These are phyloP conservation scores for Sclerotinia glacialis DNA, from an alignment of 2,329 filamentous ascomycete genomes.

Conservation along the genomic window DNA sequence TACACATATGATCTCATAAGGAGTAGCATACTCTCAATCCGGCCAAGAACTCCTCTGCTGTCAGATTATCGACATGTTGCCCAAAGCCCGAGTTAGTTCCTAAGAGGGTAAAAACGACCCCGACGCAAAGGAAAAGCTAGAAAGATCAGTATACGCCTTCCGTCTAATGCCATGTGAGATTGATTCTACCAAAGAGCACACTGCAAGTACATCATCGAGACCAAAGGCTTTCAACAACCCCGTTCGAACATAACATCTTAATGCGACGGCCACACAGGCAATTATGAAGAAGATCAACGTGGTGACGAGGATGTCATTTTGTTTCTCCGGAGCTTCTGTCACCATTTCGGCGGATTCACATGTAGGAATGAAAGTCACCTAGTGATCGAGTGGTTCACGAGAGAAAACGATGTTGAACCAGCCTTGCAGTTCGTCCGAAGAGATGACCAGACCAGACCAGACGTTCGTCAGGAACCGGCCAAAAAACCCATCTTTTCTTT, in stretches of 20 bases:
- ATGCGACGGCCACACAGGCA: constrained; percentile 42
- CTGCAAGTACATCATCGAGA: constrained; percentile 49
- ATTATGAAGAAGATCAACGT: constrained; percentile 39
- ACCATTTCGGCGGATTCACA: constrained; percentile 3
- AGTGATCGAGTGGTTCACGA: neutral
- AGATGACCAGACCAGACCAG: neutral
- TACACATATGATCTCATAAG: neutral
- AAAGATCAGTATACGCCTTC: neutral
- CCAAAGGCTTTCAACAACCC: constrained; percentile 45
- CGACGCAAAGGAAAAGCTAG: constrained; percentile 28
- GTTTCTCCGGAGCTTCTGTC: neutral
- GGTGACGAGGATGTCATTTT: constrained; percentile 24
- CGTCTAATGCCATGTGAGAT: neutral
- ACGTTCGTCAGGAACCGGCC: neutral
- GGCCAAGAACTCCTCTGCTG: constrained; percentile 15
- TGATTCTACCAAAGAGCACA: constrained; percentile 45
- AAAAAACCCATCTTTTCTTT: neutral
- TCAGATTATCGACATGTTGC: constrained; percentile 24
- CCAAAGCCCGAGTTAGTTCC: constrained; percentile 31
- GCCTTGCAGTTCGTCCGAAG: neutral
- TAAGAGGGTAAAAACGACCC: constrained; percentile 26
- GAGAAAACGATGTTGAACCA: neutral
- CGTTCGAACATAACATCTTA: constrained; percentile 48
- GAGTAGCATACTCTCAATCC: constrained; percentile 28
- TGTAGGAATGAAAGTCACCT: neutral